Conservation (phyloP, 352 stramenopile genomes). For the Plasmopara halstedii region DNA sequence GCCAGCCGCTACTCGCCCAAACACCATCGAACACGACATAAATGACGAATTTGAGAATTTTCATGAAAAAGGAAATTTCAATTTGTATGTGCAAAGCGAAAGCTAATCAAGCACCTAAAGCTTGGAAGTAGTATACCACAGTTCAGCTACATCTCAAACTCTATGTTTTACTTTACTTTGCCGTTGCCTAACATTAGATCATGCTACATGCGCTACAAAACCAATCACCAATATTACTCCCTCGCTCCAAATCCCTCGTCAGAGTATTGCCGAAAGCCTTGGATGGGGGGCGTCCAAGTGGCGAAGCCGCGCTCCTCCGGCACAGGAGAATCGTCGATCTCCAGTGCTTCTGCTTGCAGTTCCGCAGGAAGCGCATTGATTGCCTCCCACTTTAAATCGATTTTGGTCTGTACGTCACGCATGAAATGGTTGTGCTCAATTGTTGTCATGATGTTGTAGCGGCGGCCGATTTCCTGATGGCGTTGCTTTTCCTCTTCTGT, state of each 20-base stretch:
- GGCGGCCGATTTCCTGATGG: constrained; percentile 72
- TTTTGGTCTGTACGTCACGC: constrained; percentile 87
- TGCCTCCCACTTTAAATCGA: constrained; percentile 87
- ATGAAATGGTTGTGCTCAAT: constrained; percentile 86
- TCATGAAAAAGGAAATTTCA: no score
- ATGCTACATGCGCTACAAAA: no score
- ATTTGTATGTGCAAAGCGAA: constrained; percentile 7
- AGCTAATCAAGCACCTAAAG: constrained; percentile 9
- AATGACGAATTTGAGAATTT: constrained; percentile 5
- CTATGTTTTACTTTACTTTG: constrained; percentile 19
- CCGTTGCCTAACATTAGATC: no score
- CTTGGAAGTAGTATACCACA: constrained; percentile 12
- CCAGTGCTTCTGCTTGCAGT: constrained; percentile 71
- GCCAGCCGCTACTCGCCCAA: constrained; percentile 19
- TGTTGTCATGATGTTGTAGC: constrained; percentile 72
- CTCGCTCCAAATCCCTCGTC: constrained; percentile 36
- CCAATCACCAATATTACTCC: constrained; percentile 6
- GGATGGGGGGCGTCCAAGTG: constrained; percentile 84
- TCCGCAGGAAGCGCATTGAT: constrained; percentile 81
- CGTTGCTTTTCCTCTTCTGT: constrained; percentile 72
- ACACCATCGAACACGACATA: constrained; percentile 3
- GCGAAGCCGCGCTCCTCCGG: constrained; percentile 68
- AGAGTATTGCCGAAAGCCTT: constrained; percentile 78
- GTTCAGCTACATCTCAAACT: not conserved
- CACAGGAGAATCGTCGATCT: constrained; percentile 51